Base-by-base conservation (phyloP, 331 rosid species). In the Pyracantha coccinea region DNA sequence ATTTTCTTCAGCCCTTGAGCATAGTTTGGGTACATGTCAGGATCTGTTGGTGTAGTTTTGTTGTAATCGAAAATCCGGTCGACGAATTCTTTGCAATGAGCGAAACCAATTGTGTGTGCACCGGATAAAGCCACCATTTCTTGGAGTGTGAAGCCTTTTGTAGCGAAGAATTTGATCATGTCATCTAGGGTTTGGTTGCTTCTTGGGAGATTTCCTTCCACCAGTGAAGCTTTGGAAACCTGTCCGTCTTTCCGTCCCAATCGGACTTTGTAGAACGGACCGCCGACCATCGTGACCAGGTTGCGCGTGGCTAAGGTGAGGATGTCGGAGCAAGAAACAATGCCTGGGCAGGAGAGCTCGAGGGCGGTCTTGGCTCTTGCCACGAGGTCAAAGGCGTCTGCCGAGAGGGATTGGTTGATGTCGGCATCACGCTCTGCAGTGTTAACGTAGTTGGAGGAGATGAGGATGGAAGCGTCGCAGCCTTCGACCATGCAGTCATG, bases 71-170 rank as follows among this genome's bases (percentile, higher is more conserved):
- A 89, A 45, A 91, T 66, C 3, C 98, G 69, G 28, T 85, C 17
- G 20, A 67, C 53, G 79, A 93, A 93, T 44, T 91, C 97, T 62
- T 83, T 88, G 83, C 97, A 93, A 58, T 91, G 97, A 0, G 97
- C 81, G 87, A 88, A 89, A 0, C 98, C 97, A 8, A 91, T 89
- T 13, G 98, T 93, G 80, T 92, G 97, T 6, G 88, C 92, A 1
- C 98, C 98, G 9, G 80, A 83, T 0, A 93, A 17, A 0, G 98
- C 97, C 3, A 93, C 98, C 92, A 89, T 85, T 19, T 93, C 92
- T 32, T 41, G 61, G 6, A 88, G 20, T 7, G 80, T 83, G 77
- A 91, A 88, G 2, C 83, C 83, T 70, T 82, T 91, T 0, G 25
- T 0, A 0, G 76, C 77, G 75, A 87, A 93, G 64, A 66, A 69